A percentile compares a stretch with the other conserved stretches of the same genome.
phyloP scores from a whole-genome alignment of 768 basidiomycete species.

The Bullera alba region DNA sequence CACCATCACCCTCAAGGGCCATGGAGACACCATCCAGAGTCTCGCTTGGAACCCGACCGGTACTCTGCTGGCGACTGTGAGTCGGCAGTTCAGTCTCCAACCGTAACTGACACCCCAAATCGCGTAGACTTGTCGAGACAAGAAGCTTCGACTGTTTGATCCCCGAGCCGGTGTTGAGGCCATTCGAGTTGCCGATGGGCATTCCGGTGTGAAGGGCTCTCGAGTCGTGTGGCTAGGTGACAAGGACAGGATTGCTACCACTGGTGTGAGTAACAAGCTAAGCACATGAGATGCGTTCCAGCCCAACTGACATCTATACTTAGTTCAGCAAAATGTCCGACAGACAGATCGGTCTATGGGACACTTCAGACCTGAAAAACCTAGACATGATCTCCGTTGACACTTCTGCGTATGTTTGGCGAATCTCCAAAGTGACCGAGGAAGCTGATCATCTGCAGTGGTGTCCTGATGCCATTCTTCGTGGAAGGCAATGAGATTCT shows the following conservation, averaged over 20 bases:
- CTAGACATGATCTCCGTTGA: constrained; percentile 75
- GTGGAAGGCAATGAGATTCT: constrained; percentile 78
- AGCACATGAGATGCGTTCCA: background rate
- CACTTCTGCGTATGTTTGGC: constrained; percentile 57
- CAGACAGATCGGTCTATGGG: constrained; percentile 84
- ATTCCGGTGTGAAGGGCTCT: constrained; percentile 87
- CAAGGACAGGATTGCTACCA: constrained; percentile 79
- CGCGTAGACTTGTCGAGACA: constrained; percentile 71
- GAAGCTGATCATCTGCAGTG: constrained; percentile 44
- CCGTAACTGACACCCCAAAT: background rate
- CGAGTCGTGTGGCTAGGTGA: constrained; percentile 88
- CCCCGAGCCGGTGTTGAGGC: constrained; percentile 75
- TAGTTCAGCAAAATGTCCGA: constrained; percentile 92
- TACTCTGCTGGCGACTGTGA: constrained; percentile 63
- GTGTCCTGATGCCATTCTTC: constrained; percentile 97
- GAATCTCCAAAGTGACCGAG: background rate
- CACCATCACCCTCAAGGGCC: constrained; percentile 59
- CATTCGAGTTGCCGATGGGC: constrained; percentile 74
- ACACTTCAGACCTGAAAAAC: constrained; percentile 65
- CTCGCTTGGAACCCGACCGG: constrained; percentile 76
- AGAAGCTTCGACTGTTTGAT: constrained; percentile 87
- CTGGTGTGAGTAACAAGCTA: constrained; percentile 52
- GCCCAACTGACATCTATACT: background rate
- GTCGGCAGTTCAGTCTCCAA: background rate
- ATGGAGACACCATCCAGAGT: constrained; percentile 81